Base-by-base conservation (phyloP, 1,139 yeast species). In the Protomyces gravidus region DNA sequence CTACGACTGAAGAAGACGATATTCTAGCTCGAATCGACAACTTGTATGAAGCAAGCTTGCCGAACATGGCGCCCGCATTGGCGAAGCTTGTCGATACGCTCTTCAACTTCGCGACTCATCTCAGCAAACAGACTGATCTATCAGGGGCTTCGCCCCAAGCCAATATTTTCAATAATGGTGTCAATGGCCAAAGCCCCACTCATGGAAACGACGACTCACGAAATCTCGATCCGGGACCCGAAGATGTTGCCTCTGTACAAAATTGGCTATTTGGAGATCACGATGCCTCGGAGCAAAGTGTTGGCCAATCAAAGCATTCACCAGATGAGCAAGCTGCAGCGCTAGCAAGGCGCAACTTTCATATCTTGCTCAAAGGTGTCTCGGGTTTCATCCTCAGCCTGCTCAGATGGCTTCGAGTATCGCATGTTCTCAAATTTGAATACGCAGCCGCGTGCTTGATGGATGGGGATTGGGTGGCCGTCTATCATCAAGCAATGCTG, bases 371-470 rank as follows among this genome's bases (percentile, higher is more conserved):
- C 59, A 86, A 85, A 65, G 81, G 86, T 1, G 77, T 85, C 2
- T 76, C 85, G 0, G 79, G 81, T 1, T 78, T 83, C 0, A 62
- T 89, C 1, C 67, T 75, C 5, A 66, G 80, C 19, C 69, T 92
- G 28, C 70, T 85, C 33, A 79, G 78, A 66, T 92, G 97, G 97
- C 85, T 89, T 69, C 86, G 86, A 67, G 72, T 79, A 11, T 85
- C 83, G 56, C 96, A 92, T 70, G 75, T 89, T 1, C 71, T 89
- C 65, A 90, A 90, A 70, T 83, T 79, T 68, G 95, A 89, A 69
- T 87, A 85, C 68, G 73, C 92, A 13, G 73, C 85, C 1, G 80
- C 89, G 0, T 69, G 92, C 26, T 69, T 92, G 40, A 86, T 86
- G 70, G 98, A 94, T 70, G 80, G 85, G 7, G 81, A 83, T 60